Conservation (phyloP, 129 eudicot genomes). For the Saposhnikovia divaricata region DNA sequence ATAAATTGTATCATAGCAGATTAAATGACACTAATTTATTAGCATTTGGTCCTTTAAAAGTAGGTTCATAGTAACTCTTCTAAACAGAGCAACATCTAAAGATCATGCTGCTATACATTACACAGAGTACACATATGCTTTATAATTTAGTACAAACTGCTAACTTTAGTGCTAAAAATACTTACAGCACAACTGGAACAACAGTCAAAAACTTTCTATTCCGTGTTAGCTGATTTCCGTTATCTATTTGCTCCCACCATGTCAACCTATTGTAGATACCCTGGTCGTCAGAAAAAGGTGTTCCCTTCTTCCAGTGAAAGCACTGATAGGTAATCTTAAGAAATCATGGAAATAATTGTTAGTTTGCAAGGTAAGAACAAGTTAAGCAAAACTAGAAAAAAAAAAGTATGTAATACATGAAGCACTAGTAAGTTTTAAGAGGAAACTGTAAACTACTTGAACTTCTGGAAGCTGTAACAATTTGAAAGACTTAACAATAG, state of each 20-base stretch:
- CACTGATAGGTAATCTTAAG: constrained; percentile 72
- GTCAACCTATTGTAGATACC: constrained; percentile 96
- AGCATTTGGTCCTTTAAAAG: background rate
- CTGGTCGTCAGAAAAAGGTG: constrained; percentile 96
- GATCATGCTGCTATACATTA: background rate
- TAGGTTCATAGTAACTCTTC: background rate
- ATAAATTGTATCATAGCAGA: background rate
- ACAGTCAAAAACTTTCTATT: constrained; percentile 91
- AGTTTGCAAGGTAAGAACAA: constrained; percentile 4
- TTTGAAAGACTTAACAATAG: background rate
- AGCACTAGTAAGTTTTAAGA: background rate
- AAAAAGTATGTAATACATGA: background rate
- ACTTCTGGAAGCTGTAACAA: background rate
- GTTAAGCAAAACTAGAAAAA: constrained; percentile 2
- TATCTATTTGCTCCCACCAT: constrained; percentile 97
- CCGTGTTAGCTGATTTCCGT: constrained; percentile 93
- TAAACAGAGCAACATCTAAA: background rate
- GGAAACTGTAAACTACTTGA: background rate
- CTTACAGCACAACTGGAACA: constrained; percentile 91
- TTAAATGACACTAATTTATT: background rate
- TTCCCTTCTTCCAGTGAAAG: constrained; percentile 98
- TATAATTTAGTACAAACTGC: background rate
- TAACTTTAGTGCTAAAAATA: constrained; percentile 8
- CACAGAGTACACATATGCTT: background rate
- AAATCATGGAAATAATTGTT: constrained; percentile 19